Evolutionary conservation across 495 filamentous ascomycete genomes (phyloP).

Genomic region (Podospora pseudopauciseta): DNA sequence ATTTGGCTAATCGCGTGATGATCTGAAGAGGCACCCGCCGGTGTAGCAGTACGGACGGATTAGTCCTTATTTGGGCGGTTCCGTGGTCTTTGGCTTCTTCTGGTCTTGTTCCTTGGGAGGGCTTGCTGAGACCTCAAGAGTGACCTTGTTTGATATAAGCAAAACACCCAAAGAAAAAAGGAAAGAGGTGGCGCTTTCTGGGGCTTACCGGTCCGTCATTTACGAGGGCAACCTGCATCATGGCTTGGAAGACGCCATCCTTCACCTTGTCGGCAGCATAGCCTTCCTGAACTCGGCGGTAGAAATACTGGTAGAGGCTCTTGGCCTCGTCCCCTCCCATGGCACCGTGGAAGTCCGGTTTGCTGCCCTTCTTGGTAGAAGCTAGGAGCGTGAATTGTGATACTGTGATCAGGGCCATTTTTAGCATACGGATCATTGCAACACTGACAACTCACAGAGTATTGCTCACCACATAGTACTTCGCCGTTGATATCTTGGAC

Average conservation of each 20-base stretch:
- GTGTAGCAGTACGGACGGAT: neutral
- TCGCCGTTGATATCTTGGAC: constrained; percentile 86
- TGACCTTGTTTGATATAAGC: constrained; percentile 25
- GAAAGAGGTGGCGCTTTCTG: neutral
- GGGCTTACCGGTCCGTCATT: constrained; percentile 88
- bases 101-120: constrained; percentile 18
- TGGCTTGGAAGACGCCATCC: constrained; percentile 93
- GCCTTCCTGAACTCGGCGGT: constrained; percentile 65
- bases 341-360: constrained; percentile 93
- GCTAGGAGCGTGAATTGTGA: constrained; percentile 97
- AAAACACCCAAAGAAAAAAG: neutral
- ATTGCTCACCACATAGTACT: constrained; percentile 74
- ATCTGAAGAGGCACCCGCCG: neutral
- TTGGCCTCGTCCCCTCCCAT: constrained; percentile 72
- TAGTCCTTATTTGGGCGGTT: neutral
- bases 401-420: constrained; percentile 48
- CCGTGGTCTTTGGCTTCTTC: constrained; percentile 8
- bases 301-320: constrained; percentile 77
- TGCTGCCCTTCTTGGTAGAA: constrained; percentile 86
- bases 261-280: constrained; percentile 78
- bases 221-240: constrained; percentile 95
- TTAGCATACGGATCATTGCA: neutral
- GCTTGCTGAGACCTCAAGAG: constrained; percentile 37
- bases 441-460: neutral
- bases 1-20: no score